phyloP scores from a whole-genome alignment of 805 yeast species.

The Wickerhamomyces chambardii region DNA sequence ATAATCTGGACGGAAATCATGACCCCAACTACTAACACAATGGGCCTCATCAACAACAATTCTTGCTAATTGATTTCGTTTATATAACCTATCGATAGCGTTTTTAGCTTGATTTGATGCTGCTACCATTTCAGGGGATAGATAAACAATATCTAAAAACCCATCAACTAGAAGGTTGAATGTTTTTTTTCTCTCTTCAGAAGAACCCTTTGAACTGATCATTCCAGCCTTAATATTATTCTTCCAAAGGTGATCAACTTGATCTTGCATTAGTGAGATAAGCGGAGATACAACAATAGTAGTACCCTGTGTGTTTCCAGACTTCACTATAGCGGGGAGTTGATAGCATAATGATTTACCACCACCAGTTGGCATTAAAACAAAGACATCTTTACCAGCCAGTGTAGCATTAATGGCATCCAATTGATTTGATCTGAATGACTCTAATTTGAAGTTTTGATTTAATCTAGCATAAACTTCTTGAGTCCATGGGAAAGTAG shows the following conservation, averaged over 20 bases:
- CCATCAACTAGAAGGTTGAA: conserved; percentile 59
- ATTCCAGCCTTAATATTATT: conserved; percentile 75
- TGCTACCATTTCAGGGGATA: conserved; percentile 92
- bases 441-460: conserved; percentile 48
- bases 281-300: conserved; percentile 92
- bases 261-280: conserved; percentile 96
- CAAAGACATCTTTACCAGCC: conserved; percentile 81
- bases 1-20: conserved; percentile 95
- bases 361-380: conserved; percentile 98
- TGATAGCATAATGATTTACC: conserved; percentile 96
- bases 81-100: conserved; percentile 50
- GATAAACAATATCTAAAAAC: conserved; percentile 63
- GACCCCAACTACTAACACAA: conserved; percentile 98
- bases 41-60: conserved; percentile 97
- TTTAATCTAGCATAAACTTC: conserved; percentile 57
- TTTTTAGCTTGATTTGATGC: conserved; percentile 60
- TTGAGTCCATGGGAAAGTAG: conserved; percentile 43
- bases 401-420: conserved; percentile 79
- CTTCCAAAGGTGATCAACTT: conserved; percentile 69
- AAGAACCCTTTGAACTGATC: conserved; percentile 71
- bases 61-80: conserved; percentile 57
- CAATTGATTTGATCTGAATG: conserved; percentile 75
- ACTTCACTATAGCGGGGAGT: conserved; percentile 75
- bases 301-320: conserved; percentile 73
- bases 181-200: conserved; percentile 53